These are phyloP conservation scores for Neurospora hispaniola DNA, from an alignment of 495 filamentous ascomycete species.

Conservation along the genomic window DNA sequence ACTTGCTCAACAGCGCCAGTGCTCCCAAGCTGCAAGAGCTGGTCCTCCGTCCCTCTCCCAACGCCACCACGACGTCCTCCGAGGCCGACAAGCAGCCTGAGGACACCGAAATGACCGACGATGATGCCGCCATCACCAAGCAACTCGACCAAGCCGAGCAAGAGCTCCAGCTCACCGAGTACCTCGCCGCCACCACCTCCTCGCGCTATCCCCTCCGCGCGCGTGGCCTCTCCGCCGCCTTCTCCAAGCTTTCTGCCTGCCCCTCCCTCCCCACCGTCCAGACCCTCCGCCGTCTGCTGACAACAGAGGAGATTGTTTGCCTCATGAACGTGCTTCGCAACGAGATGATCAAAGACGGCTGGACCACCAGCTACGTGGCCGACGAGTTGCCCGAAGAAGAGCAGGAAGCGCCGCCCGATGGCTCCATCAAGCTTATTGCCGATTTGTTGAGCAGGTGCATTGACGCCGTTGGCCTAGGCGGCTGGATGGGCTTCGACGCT, in stretches of 20 bases:
- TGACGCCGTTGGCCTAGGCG: conserved; percentile 72
- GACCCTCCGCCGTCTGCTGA: conserved; percentile 54
- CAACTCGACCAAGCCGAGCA: conserved; percentile 39
- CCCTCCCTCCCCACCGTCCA: conserved; percentile 44
- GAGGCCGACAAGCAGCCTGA: background rate
- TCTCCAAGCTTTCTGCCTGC: conserved; percentile 56
- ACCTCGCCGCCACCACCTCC: conserved; percentile 33
- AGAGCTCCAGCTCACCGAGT: conserved; percentile 39
- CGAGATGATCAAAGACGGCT: conserved; percentile 53
- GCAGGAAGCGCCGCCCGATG: conserved; percentile 42
- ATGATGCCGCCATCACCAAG: conserved; percentile 32
- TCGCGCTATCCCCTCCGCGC: conserved; percentile 32
- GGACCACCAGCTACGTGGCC: conserved; percentile 54
- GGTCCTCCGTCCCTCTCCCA: background rate
- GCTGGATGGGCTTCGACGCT: conserved; percentile 60
- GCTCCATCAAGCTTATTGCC: conserved; percentile 47
- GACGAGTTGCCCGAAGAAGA: conserved; percentile 34
- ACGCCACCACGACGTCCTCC: background rate
- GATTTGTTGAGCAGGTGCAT: conserved; percentile 64
- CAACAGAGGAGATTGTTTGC: conserved; percentile 55
- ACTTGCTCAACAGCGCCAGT: conserved; percentile 29
- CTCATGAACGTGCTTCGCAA: conserved; percentile 63
- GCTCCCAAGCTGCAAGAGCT: conserved; percentile 16
- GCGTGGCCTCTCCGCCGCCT: conserved; percentile 37
- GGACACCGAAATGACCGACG: conserved; percentile 16